Evolutionary conservation across 2,329 filamentous ascomycete species (phyloP).

Genomic region (Aspergillus carbonarius): DNA sequence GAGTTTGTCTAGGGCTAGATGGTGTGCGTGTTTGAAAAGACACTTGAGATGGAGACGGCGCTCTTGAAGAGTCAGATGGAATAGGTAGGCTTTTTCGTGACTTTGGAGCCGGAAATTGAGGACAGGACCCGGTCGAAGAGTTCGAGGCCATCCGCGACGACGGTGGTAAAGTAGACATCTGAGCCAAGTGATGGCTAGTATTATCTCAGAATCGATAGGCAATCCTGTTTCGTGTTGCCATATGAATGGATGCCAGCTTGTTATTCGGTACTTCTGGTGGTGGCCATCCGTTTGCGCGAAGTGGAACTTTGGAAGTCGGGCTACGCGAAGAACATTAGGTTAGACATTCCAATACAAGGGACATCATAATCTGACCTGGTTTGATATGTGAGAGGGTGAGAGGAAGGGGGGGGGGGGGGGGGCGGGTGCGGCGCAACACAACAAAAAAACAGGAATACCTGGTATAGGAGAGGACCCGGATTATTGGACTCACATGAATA

Average conservation of each 20-base stretch:
- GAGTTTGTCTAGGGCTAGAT: conserved; percentile 52
- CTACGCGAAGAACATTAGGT: not conserved
- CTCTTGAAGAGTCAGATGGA: conserved; percentile 46
- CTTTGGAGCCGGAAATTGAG: conserved; percentile 71
- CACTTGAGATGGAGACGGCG: conserved; percentile 45
- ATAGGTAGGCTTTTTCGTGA: conserved; percentile 65
- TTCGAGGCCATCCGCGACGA: conserved; percentile 61
- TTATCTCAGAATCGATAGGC: not conserved
- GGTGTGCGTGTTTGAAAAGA: conserved; percentile 61
- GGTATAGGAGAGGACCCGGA: not conserved
- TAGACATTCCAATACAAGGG: not conserved
- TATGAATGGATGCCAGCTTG: not conserved
- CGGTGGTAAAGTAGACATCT: conserved; percentile 62
- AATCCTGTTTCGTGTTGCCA: not conserved
- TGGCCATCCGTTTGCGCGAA: not conserved
- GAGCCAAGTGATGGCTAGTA: not conserved
- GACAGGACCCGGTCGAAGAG: conserved; percentile 69
- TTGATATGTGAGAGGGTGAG: not conserved
- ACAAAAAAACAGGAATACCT: not conserved
- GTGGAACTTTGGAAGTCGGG: not conserved
- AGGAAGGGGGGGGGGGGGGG: too few relatives aligned
- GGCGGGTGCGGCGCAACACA: not conserved
- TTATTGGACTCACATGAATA: not conserved
- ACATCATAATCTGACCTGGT: not conserved
- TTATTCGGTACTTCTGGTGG: not conserved